Evolutionary conservation across 805 yeast genomes (phyloP), one percentile per base, ranked within the genome.

Genomic region (Lipomyces starkeyi): DNA sequence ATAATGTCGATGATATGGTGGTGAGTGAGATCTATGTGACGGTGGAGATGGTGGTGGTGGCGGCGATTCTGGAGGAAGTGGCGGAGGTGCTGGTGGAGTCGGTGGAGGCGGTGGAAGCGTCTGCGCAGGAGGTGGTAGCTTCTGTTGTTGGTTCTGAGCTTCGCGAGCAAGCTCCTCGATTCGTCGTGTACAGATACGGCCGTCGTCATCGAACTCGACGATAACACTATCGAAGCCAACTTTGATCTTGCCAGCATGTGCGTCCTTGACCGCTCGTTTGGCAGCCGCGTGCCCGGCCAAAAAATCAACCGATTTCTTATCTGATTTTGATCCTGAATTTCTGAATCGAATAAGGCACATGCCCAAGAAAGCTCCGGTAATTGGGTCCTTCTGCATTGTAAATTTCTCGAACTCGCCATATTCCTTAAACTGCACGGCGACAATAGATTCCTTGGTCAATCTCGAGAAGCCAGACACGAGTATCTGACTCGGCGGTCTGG

Each of bases 281-380:
- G 90, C 91, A 1, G 83, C 73, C 56, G 75, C 75, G 43, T 83
- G 83, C 0, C 89, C 85, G 17, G 53, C 22, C 8, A 61, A 52
- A 8, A 62, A 25, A 52, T 71, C 70, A 9, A 35, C 59, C n/a
- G 52, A 53, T n/a, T 57, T 59, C 40, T 66, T 59, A 49, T 53
- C 59, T 35, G 34, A 29, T n/a, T 37, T 29, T 9, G 32, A 58
- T 9, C 61, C 55, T 8, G 49, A 17, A 37, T 91, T 91, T 66
- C 83, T 88, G 78, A 84, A 93, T 67, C 84, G 81, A 62, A 91
- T 80, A 25, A 85, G 79, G 61, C 89, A 89, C 27, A 92, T 80
- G 9, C 97, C 95, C 54, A 93, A 77, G 0, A 97, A 93, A 22
- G 88, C 89, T 2, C 93, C 97, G 57, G 91, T 87, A 27, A 82